phyloP scores from a whole-genome alignment of 495 filamentous ascomycete species.

The Pseudoneurospora amorphoporcata region DNA sequence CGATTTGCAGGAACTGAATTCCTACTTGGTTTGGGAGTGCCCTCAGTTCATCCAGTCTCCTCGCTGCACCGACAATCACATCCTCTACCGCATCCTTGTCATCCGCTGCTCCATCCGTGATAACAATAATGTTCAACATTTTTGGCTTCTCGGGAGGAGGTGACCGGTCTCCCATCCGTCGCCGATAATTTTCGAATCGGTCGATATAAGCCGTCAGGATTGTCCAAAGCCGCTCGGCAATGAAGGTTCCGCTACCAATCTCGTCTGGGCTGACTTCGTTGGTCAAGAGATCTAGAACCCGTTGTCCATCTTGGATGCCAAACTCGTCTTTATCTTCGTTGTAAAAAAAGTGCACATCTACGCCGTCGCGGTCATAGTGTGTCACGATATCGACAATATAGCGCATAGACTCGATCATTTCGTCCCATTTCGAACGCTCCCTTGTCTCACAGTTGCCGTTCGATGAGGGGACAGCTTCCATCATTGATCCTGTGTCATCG shows the following conservation, averaged over 20 bases:
- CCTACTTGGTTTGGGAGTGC: slow-evolving; percentile 71
- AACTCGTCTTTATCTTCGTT: slow-evolving; percentile 23
- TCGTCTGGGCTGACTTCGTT: slow-evolving; percentile 38
- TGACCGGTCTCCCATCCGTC: slow-evolving; percentile 4
- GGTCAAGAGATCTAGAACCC: slow-evolving; percentile 55
- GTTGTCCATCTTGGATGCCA: slow-evolving; percentile 43
- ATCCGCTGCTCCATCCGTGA: slow-evolving; percentile 70
- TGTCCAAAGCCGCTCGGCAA: slow-evolving; percentile 51
- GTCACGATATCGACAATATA: slow-evolving; percentile 70
- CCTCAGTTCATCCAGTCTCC: slow-evolving; percentile 54
- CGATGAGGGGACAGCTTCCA: slow-evolving; percentile 20
- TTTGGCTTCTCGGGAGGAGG: slow-evolving; percentile 37
- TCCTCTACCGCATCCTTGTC: slow-evolving; percentile 54
- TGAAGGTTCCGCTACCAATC: slow-evolving; percentile 48
- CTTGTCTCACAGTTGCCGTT: not conserved
- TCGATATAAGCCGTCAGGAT: slow-evolving; percentile 55
- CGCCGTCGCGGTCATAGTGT: slow-evolving; percentile 61
- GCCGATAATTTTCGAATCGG: slow-evolving; percentile 8
- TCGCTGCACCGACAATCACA: slow-evolving; percentile 52
- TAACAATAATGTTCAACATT: slow-evolving; percentile 75
- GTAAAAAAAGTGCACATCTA: slow-evolving; percentile 83
- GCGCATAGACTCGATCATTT: slow-evolving; percentile 56
- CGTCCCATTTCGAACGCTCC: slow-evolving; percentile 46
- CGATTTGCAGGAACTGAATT: slow-evolving; percentile 85
- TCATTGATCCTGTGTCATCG: slow-evolving; percentile 83